A percentile compares a stretch with the other conserved stretches of the same genome.
These are phyloP conservation scores for Yarrowia keelungensis DNA, from an alignment of 805 yeast genomes.

Conservation along the genomic window DNA sequence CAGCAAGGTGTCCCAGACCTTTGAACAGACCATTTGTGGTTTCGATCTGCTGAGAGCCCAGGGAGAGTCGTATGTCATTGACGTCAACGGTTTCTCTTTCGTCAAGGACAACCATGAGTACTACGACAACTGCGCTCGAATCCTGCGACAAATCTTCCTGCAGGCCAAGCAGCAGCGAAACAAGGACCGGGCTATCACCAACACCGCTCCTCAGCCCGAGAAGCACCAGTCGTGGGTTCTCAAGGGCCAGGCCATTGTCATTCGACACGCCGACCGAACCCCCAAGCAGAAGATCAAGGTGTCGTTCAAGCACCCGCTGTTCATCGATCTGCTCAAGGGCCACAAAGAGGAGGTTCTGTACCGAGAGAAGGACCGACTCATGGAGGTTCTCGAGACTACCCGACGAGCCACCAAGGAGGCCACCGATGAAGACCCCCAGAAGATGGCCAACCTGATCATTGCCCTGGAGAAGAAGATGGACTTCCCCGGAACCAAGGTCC, in stretches of 20 bases:
- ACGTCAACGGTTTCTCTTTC: conserved; percentile 97
- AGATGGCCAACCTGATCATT: conserved; percentile 73
- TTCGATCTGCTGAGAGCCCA: conserved; percentile 90
- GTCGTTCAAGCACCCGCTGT: conserved; percentile 86
- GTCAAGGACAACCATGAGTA: conserved; percentile 90
- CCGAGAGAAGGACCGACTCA: conserved; percentile 83
- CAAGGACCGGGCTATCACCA: conserved; percentile 50
- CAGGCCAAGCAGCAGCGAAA: conserved; percentile 57
- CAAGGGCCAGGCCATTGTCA: conserved; percentile 88
- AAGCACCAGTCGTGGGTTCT: conserved; percentile 93
- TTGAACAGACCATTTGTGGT: conserved; percentile 95
- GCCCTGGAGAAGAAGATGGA: conserved; percentile 88
- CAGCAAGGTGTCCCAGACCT: conserved; percentile 69
- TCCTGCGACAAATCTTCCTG: conserved; percentile 74
- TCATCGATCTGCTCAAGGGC: conserved; percentile 86
- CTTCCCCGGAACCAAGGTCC: conserved; percentile 96
- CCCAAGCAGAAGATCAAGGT: conserved; percentile 98
- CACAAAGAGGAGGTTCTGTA: conserved; percentile 96
- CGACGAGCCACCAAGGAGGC: conserved; percentile 70
- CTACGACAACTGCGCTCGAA: conserved; percentile 82
- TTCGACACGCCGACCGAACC: conserved; percentile 97
- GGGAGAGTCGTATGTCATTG: conserved; percentile 90
- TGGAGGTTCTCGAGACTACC: conserved; percentile 84
- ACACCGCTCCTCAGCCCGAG: conserved; percentile 57
- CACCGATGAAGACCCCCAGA: conserved; percentile 80